A percentile compares a stretch with the other conserved stretches of the same genome.
phyloP scores from a whole-genome alignment of 1,284 basidiomycete species.

The Irpex sp. region DNA sequence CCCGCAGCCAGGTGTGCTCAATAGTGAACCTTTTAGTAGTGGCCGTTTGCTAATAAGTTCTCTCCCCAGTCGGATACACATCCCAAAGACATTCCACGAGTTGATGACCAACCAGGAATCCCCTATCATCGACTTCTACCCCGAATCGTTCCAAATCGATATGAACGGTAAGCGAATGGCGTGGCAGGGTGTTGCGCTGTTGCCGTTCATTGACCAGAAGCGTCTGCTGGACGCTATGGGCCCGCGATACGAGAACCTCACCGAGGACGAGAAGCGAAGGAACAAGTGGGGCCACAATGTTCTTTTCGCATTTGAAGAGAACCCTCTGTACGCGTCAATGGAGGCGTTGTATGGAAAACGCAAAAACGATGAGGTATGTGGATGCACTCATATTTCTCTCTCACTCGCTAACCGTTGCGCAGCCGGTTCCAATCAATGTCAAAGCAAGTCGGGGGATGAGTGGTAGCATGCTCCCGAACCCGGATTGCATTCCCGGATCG shows the following conservation, averaged over 20 bases:
- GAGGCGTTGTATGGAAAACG: conserved; percentile 89
- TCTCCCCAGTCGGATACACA: conserved; percentile 71
- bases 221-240: conserved; percentile 84
- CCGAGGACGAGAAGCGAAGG: conserved; percentile 78
- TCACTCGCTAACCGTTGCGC: conserved; percentile 12
- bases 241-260: conserved; percentile 67
- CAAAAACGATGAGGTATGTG: conserved; percentile 72
- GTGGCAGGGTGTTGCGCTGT: conserved; percentile 96
- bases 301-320: conserved; percentile 84
- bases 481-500: conserved; percentile 88
- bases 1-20: conserved; percentile 78
- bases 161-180: conserved; percentile 99
- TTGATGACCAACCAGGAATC: conserved; percentile 90
- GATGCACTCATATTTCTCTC: conserved; percentile 1
- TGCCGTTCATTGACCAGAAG: conserved; percentile 94
- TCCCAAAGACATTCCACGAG: conserved; percentile 82
- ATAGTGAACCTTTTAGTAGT: background rate
- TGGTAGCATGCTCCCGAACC: conserved; percentile 80
- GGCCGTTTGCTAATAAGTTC: conserved; percentile 9
- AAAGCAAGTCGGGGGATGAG: conserved; percentile 75
- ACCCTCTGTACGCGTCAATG: conserved; percentile 83
- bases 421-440: conserved; percentile 70
- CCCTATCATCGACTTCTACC: conserved; percentile 97
- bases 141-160: conserved; percentile 89
- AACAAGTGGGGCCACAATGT: conserved; percentile 87